Conservation (phyloP, 2,329 filamentous ascomycete genomes). For the Lasiodiplodia gonubiensis region DNA sequence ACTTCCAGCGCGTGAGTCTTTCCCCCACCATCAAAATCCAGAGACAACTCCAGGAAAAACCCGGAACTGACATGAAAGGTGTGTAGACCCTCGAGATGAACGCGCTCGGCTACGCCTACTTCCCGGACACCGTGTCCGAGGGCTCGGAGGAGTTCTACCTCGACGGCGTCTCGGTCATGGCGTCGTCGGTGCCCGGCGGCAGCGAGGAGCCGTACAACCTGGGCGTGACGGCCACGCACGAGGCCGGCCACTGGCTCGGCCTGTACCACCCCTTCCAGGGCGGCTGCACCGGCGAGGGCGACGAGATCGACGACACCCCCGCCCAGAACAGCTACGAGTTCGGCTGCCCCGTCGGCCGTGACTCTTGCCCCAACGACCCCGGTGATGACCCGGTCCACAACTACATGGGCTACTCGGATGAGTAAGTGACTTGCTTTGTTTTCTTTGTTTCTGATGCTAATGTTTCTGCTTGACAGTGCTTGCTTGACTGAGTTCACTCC, state of each 20-base stretch:
- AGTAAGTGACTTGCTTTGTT: slow-evolving; percentile 17
- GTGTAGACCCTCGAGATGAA: neutral
- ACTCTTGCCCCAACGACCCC: slow-evolving; percentile 56
- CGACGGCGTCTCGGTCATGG: slow-evolving; percentile 59
- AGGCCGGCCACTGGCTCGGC: slow-evolving; percentile 56
- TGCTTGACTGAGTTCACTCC: slow-evolving; percentile 61
- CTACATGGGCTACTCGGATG: slow-evolving; percentile 43
- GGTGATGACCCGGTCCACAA: slow-evolving; percentile 42
- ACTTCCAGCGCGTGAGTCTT: slow-evolving; percentile 54
- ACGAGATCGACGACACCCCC: slow-evolving; percentile 53
- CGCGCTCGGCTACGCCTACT: slow-evolving; percentile 48
- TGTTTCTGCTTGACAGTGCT: slow-evolving; percentile 46
- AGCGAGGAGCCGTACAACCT: slow-evolving; percentile 50
- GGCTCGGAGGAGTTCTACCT: neutral
- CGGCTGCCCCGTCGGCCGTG: slow-evolving; percentile 54
- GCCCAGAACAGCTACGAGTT: slow-evolving; percentile 53
- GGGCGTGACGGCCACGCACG: slow-evolving; percentile 46
- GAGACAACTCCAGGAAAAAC: slow-evolving; percentile 38
- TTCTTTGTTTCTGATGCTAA: neutral
- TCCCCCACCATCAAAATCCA: neutral
- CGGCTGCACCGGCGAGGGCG: slow-evolving; percentile 52
- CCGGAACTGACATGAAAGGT: neutral
- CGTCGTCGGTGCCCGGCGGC: slow-evolving; percentile 48
- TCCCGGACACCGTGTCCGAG: neutral
- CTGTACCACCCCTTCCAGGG: slow-evolving; percentile 56